Percentiles rank a stretch among this genome's conserved stretches.
Conservation (phyloP, 2,329 filamentous ascomycete species). For the Sporothrix protearum region DNA sequence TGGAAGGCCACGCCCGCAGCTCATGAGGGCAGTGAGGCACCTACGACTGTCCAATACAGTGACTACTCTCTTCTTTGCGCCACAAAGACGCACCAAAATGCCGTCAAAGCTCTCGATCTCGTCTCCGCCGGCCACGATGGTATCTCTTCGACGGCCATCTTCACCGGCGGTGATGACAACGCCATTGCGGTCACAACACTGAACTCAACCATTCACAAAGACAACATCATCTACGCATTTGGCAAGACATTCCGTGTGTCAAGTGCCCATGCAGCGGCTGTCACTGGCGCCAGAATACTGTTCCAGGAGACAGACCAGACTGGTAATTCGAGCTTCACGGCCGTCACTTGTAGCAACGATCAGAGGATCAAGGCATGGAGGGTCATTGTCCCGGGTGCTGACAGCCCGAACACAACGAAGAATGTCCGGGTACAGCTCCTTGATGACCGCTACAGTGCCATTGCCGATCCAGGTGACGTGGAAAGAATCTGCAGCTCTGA, state of each 20-base stretch:
- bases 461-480: constrained; percentile 57
- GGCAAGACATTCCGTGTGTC: constrained; percentile 39
- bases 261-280: constrained; percentile 66
- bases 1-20: constrained; percentile 42
- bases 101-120: constrained; percentile 65
- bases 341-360: constrained; percentile 51
- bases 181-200: constrained; percentile 58
- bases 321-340: constrained; percentile 25
- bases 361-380: constrained; percentile 58
- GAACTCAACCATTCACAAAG: constrained; percentile 34
- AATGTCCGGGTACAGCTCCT: constrained; percentile 39
- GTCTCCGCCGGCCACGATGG: background rate
- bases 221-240: constrained; percentile 20
- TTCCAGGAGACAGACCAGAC: constrained; percentile 22
- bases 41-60: constrained; percentile 27
- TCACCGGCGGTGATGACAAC: constrained; percentile 87
- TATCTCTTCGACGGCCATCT: constrained; percentile 43
- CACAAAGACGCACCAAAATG: constrained; percentile 63
- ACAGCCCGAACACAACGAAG: no score
- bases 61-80: constrained; percentile 28
- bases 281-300: constrained; percentile 55
- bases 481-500: constrained; percentile 35
- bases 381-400: constrained; percentile 27
- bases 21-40: background rate
- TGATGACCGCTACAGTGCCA: constrained; percentile 54